phyloP scores from a whole-genome alignment of 2,329 filamentous ascomycete species.

The Ascochyta koolunga region DNA sequence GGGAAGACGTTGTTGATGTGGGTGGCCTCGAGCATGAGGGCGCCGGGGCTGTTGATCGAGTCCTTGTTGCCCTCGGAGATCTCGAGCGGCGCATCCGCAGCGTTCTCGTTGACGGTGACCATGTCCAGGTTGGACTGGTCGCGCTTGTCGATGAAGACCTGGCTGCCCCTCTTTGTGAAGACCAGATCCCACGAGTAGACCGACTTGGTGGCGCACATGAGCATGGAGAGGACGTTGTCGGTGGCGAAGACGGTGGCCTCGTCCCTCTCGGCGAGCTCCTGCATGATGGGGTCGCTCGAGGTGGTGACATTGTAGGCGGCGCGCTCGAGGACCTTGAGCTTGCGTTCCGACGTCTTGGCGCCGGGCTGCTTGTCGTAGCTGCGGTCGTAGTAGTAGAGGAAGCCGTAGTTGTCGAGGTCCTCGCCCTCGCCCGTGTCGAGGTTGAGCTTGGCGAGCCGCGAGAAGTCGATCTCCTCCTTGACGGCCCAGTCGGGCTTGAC shows the following conservation, averaged over 20 bases:
- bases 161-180: constrained; percentile 89
- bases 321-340: constrained; percentile 86
- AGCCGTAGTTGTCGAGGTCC: constrained; percentile 93
- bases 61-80: constrained; percentile 92
- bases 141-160: constrained; percentile 98
- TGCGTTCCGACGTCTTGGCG: constrained; percentile 81
- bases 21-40: constrained; percentile 94
- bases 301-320: constrained; percentile 98
- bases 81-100: constrained; percentile 91
- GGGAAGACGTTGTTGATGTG: constrained; percentile 99
- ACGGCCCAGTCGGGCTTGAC: constrained; percentile 95
- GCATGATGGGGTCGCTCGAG: constrained; percentile 92
- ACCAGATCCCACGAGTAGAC: constrained; percentile 99
- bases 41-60: constrained; percentile 88
- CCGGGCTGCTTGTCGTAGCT: constrained; percentile 92
- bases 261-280: constrained; percentile 93
- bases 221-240: constrained; percentile 96
- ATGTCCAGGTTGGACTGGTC: constrained; percentile 94
- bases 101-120: constrained; percentile 99
- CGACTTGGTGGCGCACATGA: constrained; percentile 96
- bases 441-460: constrained; percentile 92
- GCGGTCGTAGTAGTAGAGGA: constrained; percentile 98
- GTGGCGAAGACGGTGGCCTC: constrained; percentile 97
- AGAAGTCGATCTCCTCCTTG: constrained; percentile 98
- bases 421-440: constrained; percentile 93